Base-by-base conservation (phyloP, 306 rosid genomes). In the Lathyrus sativus region DNA sequence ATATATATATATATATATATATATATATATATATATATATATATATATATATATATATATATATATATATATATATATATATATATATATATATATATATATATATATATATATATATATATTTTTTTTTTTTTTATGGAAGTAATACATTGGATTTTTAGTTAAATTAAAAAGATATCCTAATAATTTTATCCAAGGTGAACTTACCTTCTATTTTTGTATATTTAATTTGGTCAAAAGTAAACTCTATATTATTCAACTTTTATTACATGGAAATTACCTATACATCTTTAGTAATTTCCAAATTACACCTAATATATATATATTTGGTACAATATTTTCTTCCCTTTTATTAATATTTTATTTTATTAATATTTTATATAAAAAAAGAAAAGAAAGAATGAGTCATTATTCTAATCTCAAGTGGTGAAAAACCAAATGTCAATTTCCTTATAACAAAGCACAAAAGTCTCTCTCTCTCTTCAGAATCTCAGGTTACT, bases 401-500 rank as follows among this genome's bases (percentile, higher is more conserved):
- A 50, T 17, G 70, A 51, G 48, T 18, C 58, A 41, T 56, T 56
- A 28, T 56, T 28, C 39, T 56, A 68, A 68, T 62, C 5, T 50
- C 10, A 62, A 76, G 53, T 13, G 67, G 74, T 58, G 57, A 78
- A 66, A 66, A 66, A 46, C 42, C 4, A 33, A 14, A 7, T 5
- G 73, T 65, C 71, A 51, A 43, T 72, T 66, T 35, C 14, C 49
- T 65, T 41, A 68, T 53, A 29, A 11, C 69, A 35, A 45, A 37
- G 7, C 63, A 59, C 2, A 44, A 62, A 44, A 15, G n/a, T 2
- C 70, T 31, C 66, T 62, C 70, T 62, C 62, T 67, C 62, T 43
- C 57, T 50, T 67, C 53, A 44, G 77, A 70, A 81, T 73, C 79
- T 74, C 28, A 29, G 28, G 53, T 26, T 68, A 13, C 79, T 59